Conservation (phyloP, 2,329 filamentous ascomycete genomes). For the Penicillium corylophilum region DNA sequence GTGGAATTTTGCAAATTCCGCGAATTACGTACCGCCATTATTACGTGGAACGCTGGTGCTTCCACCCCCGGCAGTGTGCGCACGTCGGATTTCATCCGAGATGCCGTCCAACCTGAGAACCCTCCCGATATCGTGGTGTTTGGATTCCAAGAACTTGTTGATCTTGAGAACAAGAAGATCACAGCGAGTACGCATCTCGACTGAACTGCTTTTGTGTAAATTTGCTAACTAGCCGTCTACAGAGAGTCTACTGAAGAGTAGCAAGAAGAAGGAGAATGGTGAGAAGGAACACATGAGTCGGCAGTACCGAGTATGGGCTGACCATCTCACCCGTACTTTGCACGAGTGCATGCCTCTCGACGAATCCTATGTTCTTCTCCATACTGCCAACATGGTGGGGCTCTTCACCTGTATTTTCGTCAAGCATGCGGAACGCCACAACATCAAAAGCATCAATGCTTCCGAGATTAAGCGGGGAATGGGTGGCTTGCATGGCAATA, state of each 20-base stretch:
- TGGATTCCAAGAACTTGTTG: conserved; percentile 97
- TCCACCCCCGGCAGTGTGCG: conserved; percentile 81
- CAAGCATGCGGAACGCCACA: conserved; percentile 71
- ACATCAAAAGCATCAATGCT: conserved; percentile 73
- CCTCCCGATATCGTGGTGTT: conserved; percentile 90
- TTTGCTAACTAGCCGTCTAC: conserved; percentile 27
- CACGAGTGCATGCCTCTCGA: conserved; percentile 78
- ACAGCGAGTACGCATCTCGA: conserved; percentile 69
- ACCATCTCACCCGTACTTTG: conserved; percentile 77
- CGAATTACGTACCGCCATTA: conserved; percentile 72
- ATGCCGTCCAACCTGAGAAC: conserved; percentile 72
- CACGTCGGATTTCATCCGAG: conserved; percentile 76
- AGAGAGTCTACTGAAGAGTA: conserved; percentile 78
- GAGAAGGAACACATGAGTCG: conserved; percentile 90
- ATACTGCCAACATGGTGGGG: conserved; percentile 86
- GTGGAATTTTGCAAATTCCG: conserved; percentile 81
- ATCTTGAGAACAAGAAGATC: conserved; percentile 94
- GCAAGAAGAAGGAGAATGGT: conserved; percentile 75
- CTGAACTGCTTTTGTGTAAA: not conserved
- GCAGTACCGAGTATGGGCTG: conserved; percentile 94
- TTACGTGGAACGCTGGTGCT: conserved; percentile 98
- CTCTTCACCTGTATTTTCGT: conserved; percentile 96
- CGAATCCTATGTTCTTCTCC: conserved; percentile 78
- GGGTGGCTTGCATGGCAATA: conserved; percentile 94
- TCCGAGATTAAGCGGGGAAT: conserved; percentile 93